Evolutionary conservation across 805 yeast genomes (phyloP).

Genomic region (Lipomyces yamanashiensis): DNA sequence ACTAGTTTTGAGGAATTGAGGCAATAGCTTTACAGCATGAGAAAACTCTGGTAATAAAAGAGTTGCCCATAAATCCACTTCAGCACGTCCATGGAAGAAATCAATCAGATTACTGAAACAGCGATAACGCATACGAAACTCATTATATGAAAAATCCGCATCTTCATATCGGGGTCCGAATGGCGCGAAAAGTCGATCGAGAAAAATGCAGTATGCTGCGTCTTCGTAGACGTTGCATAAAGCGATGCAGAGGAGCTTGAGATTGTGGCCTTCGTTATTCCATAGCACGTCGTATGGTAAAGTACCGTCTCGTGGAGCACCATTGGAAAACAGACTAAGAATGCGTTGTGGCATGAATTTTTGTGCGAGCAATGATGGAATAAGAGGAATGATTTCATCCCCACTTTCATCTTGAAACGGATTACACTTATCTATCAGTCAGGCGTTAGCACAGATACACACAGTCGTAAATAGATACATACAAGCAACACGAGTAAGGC

Average conservation of each 20-base stretch:
- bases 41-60: not conserved
- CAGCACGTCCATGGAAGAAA: conserved; percentile 12
- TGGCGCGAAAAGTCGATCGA: not conserved
- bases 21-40: not conserved
- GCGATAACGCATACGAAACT: conserved; percentile 14
- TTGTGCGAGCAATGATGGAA: not conserved
- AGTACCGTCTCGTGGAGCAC: not conserved
- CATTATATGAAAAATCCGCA: conserved; percentile 1
- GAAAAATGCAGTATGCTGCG: not conserved
- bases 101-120: conserved; percentile 15
- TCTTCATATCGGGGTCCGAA: not conserved
- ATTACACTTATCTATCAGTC: not conserved
- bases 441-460: not conserved
- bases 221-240: not conserved
- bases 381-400: not conserved
- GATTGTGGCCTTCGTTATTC: conserved; percentile 4
- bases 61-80: conserved; percentile 1
- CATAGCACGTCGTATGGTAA: not conserved
- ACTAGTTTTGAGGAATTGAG: not conserved
- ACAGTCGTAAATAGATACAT: not conserved
- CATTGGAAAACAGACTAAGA: not conserved
- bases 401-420: not conserved
- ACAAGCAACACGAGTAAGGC: not conserved
- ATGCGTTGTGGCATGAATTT: not conserved
- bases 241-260: conserved; percentile 17